Base-by-base conservation (phyloP, 2,329 filamentous ascomycete species). In the Cordyceps militaris region DNA sequence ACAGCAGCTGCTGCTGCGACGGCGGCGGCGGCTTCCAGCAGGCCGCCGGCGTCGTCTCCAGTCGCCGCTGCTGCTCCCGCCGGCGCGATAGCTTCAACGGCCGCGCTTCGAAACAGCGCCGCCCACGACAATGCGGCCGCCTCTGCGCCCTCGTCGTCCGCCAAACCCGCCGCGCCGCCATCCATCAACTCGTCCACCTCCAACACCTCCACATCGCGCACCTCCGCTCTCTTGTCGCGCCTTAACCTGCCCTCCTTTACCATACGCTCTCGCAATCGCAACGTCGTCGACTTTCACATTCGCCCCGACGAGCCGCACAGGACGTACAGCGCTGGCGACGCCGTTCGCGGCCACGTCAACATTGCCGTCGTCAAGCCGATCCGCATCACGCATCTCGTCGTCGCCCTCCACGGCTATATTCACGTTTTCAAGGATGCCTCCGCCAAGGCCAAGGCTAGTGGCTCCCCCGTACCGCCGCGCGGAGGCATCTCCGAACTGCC, bases 221-320 rank as follows among this genome's bases (percentile, higher is more conserved):
- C 69, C 44, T 64, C 70, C 26, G 64, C 67, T 58, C 73, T 84
- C 62, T 73, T 83, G 64, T 81, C 80, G 62, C 79, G 80, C 56
- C 71, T 83, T 61, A 73, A 74, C 57, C 71, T 80, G 48, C 78
- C 79, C 59, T 70, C 74, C 42, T 71, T 80, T 11, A 76, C 78
- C 50, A 71, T 81, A 59, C 76, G 79, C 47, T 76, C 76, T 60
- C 76, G 78, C 58, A 76, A 72, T 58, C 86, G 88, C 65, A 84
- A 87, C 70, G 78, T 91, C 64, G 79, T 84, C 74, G 89, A 93
- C 68, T 94, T 91, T 74, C 84, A 89, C 71, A 84, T 94, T 70
- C 82, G 84, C 63, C 83, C 88, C 51, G 81, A 89, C 67, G 88
- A 93, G 67, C 89, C 89, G 13, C 86, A 92, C 71, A 85, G 85